phyloP scores from a whole-genome alignment of 2,329 filamentous ascomycete genomes.

The Nemania diffusa region DNA sequence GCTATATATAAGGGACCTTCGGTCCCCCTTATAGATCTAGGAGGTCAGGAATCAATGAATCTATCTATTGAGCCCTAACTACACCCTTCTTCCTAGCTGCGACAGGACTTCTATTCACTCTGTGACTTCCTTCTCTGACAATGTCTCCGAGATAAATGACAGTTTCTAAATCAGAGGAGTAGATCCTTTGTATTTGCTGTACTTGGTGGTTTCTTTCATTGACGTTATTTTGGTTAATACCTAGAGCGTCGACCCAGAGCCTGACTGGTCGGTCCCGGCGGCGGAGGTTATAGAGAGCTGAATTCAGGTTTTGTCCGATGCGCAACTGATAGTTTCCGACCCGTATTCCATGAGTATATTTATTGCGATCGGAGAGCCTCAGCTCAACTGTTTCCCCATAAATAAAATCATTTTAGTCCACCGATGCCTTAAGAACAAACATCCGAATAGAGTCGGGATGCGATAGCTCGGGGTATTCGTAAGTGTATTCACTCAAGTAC shows the following conservation, averaged over 20 bases:
- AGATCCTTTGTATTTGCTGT: conserved; percentile 8
- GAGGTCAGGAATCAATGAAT: no score
- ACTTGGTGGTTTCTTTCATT: conserved; percentile 18
- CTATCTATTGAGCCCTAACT: no score
- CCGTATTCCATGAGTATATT: not conserved
- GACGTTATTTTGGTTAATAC: conserved; percentile 2
- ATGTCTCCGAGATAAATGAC: conserved; percentile 10
- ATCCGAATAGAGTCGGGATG: conserved; percentile 5
- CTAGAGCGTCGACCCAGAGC: conserved; percentile 4
- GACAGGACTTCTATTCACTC: no score
- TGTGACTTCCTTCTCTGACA: no score
- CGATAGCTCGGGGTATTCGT: not conserved
- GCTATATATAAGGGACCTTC: no score
- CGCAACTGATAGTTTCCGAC: not conserved
- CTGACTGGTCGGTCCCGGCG: not conserved
- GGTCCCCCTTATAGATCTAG: no score
- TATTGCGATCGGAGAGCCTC: not conserved
- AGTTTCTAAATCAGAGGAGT: conserved; percentile 5
- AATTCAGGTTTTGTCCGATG: not conserved
- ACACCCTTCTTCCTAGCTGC: no score
- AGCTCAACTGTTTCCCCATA: conserved; percentile 6
- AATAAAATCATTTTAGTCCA: not conserved
- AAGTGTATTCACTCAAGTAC: not conserved
- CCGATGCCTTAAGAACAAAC: not conserved
- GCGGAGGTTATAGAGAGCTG: conserved; percentile 7